phyloP scores from a whole-genome alignment of 129 eudicot genomes.

The Helianthus annuus region HanXRQr2.0-SUNRISE NC_035443.2:24731937-24732436 shows the following conservation, averaged over 20 bases:
- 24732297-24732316: too few species aligned
- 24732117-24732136: background rate
- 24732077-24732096: background rate
- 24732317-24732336: too few species aligned
- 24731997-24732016: conserved; percentile 75
- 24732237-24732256: conserved; percentile 40
- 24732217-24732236: conserved; percentile 97
- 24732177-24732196: conserved; percentile 92
- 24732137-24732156: conserved; percentile 87
- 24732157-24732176: conserved; percentile 99
- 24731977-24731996: conserved; percentile 62
- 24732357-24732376: too few species aligned
- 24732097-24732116: background rate
- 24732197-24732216: conserved; percentile 95
- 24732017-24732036: conserved; percentile 82
- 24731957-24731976: too few species aligned
- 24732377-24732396: too few species aligned
- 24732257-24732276: background rate
- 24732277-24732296: too few species aligned
- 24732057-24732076: background rate
- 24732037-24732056: conserved; percentile 15
- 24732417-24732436: too few species aligned
- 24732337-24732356: too few species aligned
- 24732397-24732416: too few species aligned
- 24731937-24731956: too few species aligned